Evolutionary conservation across 1,139 yeast species (phyloP), one percentile per base, ranked within the genome.

Genomic region (Kurtzmaniella quercitrusa): DNA sequence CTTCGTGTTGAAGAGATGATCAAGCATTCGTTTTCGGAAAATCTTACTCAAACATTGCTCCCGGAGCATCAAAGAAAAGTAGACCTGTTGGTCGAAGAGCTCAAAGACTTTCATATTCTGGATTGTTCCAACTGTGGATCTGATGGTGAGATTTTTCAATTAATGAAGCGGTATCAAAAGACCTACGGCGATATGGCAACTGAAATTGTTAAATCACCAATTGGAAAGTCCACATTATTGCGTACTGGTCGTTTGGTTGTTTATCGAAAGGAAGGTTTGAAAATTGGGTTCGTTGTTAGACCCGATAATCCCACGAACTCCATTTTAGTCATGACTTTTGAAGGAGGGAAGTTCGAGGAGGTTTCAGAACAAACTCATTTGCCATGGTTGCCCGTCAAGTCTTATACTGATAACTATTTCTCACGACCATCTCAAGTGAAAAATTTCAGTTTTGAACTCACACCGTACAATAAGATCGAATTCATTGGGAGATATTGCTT

Each of bases 1-100:
- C 68, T 93, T 47, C 78, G 85, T 55, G 98, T 94, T 14, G 98
- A 93, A 58, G 98, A 94, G 59, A 93, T 93, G 96, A 91, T 93
- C 51, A 91, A 91, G 57, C 87, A 94, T 51, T 88, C 97, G 0
- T 93, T 93, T 61, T 82, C 95, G 65, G 99, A 93, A 60, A 91
- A 93, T 56, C 76, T 91, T 0, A 76, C 93, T 1, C 98, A 93
- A 57, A 81, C 88, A 0, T 65, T 91, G 53, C 67, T 89, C 41
- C 98, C 98, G 0, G 95, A 89, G 51, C 94, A 88, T 56, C 87
- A 88, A 59, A 74, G 76, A 55, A 75, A 76, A 49, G 80, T 88
- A 30, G 74, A 77, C 36, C 62, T 65, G 38, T 67, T 84, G 36
- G 76, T 78, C 38, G 71, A 65, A 17, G 66, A 78, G 35, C 61